Evolutionary conservation across 805 yeast species (phyloP), one percentile per base, ranked within the genome.

Genomic region (Monosporozyma solicola): DNA sequence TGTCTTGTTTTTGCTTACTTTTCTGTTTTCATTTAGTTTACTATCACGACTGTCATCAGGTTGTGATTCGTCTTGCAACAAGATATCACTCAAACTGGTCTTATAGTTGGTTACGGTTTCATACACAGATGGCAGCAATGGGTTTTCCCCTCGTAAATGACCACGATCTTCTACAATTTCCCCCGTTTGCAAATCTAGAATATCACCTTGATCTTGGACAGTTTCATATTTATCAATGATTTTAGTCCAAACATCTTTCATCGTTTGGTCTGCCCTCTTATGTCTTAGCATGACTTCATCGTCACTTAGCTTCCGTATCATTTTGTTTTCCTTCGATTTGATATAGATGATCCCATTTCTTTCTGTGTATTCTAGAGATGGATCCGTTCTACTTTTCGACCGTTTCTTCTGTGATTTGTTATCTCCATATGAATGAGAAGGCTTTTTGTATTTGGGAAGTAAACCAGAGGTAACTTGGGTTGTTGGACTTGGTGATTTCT

Each of bases 161-260:
- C 95, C 95, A 51, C 79, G 76, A 59, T 87, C 90, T 33, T 72
- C 77, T 1, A 82, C 65, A 1, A 87, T 77, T 53, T 77, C 73
- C 0, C 92, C 91, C 0, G 89, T 80, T 9, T 64, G 61, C 24
- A 87, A 60, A 62, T 87, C 90, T n/a, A 83, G 68, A 25, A 82
- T 73, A 62, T 83, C 90, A 41, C 86, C 84, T 51, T 81, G 82
- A 16, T 72, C 72, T 4, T 72, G 70, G 35, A 77, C 76, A 50
- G 74, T 74, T 49, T 79, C 74, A 61, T 83, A 82, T 60, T 77
- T 79, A 1, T 72, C 64, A 7, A 84, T 74, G 31, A 84, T 79
- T 13, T 72, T 68, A 24, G 72, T 69, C 88, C 88, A 83, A 2
- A 62, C 64, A 3, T 54, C 55, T 50, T 61, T 66, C 70, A 69